phyloP scores from a whole-genome alignment of 2,329 filamentous ascomycete genomes.

The Sporothrix euskadiensis region DNA sequence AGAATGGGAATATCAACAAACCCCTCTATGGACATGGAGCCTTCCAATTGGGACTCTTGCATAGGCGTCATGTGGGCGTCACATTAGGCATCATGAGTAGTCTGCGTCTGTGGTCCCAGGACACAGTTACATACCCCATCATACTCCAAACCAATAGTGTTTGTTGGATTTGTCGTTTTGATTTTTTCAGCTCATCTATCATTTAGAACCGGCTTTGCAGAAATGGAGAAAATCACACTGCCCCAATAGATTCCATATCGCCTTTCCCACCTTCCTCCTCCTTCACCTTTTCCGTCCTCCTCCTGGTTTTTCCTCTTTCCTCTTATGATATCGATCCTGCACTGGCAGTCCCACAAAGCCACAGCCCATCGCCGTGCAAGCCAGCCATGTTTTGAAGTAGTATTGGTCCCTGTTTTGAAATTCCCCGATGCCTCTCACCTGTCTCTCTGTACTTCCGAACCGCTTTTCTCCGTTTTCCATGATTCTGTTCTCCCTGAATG shows the following conservation, averaged over 20 bases:
- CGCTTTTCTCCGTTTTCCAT: neutral
- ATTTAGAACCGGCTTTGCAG: neutral
- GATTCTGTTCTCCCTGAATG: neutral
- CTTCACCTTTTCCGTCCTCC: neutral
- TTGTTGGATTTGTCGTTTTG: neutral
- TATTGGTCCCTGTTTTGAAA: neutral
- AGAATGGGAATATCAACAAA: neutral
- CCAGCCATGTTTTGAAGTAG: neutral
- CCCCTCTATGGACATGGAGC: neutral
- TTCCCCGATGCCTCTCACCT: neutral
- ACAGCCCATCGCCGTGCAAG: neutral
- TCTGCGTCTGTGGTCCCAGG: neutral
- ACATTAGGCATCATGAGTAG: neutral
- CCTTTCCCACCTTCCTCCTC: neutral
- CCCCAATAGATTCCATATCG: neutral
- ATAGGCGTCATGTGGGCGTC: neutral
- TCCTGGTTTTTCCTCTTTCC: neutral
- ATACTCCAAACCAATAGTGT: neutral
- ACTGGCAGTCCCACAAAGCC: neutral
- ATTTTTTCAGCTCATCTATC: neutral
- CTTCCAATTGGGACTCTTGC: constrained; percentile 1
- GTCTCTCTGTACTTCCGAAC: no score
- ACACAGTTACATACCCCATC: neutral
- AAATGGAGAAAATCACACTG: neutral
- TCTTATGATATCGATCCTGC: neutral